phyloP scores from a whole-genome alignment of 225 moss, liverwort and hornwort species.

The Ulota crispa region DNA sequence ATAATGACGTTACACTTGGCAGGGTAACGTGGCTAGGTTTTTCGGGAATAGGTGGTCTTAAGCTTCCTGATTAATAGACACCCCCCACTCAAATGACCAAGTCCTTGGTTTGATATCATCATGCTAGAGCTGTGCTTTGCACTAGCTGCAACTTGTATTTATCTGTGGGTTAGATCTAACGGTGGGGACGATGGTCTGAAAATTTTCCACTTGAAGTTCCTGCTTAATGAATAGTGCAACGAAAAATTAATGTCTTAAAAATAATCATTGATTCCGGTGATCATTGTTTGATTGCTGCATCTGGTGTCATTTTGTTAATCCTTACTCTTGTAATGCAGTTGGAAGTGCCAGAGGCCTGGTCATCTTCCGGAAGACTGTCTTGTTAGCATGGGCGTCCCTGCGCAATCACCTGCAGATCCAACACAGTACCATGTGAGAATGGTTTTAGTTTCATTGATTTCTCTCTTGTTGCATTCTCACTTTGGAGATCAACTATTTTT shows the following conservation, averaged over 20 bases:
- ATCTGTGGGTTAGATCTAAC: background rate
- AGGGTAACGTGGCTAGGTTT: background rate
- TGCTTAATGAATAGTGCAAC: background rate
- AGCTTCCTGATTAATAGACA: background rate
- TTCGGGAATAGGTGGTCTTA: background rate
- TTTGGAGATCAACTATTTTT: slow-evolving; percentile 8
- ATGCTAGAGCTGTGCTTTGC: slow-evolving; percentile 1
- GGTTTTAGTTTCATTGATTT: background rate
- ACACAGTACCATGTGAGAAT: slow-evolving; percentile 45
- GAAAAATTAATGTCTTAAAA: background rate
- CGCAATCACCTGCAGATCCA: slow-evolving; percentile 54
- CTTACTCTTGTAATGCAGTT: slow-evolving; percentile 37
- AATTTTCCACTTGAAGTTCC: background rate
- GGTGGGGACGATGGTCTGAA: background rate
- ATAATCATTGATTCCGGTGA: background rate
- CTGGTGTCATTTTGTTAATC: background rate
- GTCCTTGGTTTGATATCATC: background rate
- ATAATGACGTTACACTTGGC: background rate
- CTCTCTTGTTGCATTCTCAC: background rate
- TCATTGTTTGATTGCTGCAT: slow-evolving; percentile 13
- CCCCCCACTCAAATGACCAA: background rate
- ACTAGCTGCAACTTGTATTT: background rate
- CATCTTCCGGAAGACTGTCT: slow-evolving; percentile 68
- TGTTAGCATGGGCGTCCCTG: slow-evolving; percentile 49
- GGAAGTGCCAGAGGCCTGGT: slow-evolving; percentile 79